A percentile compares a stretch with the other conserved stretches of the same genome.
Conservation (phyloP, 2,329 filamentous ascomycete genomes). For the Fusarium sp. region DNA sequence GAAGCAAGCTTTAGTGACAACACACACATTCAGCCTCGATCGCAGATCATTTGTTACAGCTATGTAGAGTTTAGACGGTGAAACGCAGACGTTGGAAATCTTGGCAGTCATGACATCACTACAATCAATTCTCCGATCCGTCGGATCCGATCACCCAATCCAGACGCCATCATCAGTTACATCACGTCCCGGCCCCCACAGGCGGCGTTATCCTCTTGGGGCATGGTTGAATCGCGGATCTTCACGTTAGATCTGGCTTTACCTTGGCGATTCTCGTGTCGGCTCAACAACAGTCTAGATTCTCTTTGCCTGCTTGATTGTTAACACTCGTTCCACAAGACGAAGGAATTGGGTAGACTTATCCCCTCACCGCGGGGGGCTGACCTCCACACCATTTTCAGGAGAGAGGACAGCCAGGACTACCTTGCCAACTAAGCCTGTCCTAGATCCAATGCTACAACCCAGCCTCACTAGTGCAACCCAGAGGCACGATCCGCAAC, state of each 20-base stretch:
- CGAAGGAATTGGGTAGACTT: slow-evolving; percentile 54
- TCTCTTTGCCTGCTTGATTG: slow-evolving; percentile 38
- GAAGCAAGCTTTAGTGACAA: slow-evolving; percentile 29
- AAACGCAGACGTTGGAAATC: slow-evolving; percentile 2
- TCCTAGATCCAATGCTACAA: slow-evolving; percentile 41
- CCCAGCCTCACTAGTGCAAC: slow-evolving; percentile 32
- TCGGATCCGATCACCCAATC: slow-evolving; percentile 15
- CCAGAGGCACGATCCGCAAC: slow-evolving; percentile 8
- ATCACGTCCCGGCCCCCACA: slow-evolving; percentile 10
- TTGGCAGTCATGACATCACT: slow-evolving; percentile 36
- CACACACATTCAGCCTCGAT: slow-evolving; percentile 5
- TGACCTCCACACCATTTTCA: slow-evolving; percentile 62
- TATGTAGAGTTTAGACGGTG: not conserved
- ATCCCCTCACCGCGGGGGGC: slow-evolving; percentile 62
- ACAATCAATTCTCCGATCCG: slow-evolving; percentile 4
- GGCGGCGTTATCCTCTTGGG: not conserved
- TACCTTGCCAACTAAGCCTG: slow-evolving; percentile 49
- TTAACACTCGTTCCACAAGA: slow-evolving; percentile 43
- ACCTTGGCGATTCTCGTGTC: not conserved
- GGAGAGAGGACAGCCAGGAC: slow-evolving; percentile 63
- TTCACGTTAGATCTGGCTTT: not conserved
- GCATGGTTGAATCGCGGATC: not conserved
- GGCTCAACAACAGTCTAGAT: not conserved
- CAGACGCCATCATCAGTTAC: slow-evolving; percentile 1
- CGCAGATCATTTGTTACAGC: slow-evolving; percentile 22